phyloP scores from a whole-genome alignment of 106 monocot species.

The Dendrobium catenatum region DNA sequence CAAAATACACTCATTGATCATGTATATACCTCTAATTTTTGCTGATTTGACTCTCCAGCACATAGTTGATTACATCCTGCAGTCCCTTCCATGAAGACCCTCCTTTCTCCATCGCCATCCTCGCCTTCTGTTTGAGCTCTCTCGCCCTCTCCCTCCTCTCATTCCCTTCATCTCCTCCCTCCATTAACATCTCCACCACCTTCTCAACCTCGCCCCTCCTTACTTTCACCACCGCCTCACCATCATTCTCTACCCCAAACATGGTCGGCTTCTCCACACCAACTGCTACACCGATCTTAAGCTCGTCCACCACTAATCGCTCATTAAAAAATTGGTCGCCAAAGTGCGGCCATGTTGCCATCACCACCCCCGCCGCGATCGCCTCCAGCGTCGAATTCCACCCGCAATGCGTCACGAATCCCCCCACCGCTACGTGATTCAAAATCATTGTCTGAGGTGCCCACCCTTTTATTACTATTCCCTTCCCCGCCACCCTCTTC shows the following conservation, averaged over 20 bases:
- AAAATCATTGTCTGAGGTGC: neutral
- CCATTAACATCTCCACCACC: neutral
- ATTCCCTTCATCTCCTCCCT: neutral
- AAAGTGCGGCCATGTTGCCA: constrained; percentile 5
- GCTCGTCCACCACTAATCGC: neutral
- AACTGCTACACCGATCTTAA: neutral
- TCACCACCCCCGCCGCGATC: neutral
- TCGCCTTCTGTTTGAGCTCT: neutral
- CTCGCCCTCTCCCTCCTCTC: neutral
- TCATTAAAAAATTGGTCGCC: constrained; percentile 4
- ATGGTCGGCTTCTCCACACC: neutral
- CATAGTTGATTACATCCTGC: neutral
- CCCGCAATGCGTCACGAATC: constrained; percentile 5
- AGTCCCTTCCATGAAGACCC: neutral
- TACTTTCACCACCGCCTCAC: neutral
- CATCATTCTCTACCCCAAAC: neutral
- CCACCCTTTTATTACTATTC: constrained; percentile 5
- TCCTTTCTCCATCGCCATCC: neutral
- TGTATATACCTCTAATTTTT: no score
- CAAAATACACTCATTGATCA: no score
- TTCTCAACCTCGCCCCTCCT: neutral
- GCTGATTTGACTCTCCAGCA: no score
- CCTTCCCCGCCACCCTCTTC: neutral
- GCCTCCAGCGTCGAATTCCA: constrained; percentile 1
- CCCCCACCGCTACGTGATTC: neutral